Evolutionary conservation across 2,329 filamentous ascomycete species (phyloP).

Genomic region (Beauveria medogensis): DNA sequence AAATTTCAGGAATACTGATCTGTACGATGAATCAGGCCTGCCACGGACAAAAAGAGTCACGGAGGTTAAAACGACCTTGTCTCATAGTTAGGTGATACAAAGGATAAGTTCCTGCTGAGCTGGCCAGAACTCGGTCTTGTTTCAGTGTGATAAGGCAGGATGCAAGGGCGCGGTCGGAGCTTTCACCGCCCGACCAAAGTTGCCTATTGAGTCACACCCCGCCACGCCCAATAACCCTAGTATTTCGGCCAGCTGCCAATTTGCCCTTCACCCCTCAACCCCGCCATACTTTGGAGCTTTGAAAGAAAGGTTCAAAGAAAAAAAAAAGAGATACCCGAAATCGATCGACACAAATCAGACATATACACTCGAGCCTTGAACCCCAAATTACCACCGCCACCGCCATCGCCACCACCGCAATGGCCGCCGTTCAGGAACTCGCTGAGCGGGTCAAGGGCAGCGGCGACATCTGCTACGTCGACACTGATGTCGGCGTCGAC

Average conservation of each 20-base stretch:
- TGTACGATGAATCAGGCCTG: not conserved
- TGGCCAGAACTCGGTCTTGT: not conserved
- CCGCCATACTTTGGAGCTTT: not conserved
- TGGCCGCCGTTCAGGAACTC: slow-evolving; percentile 40
- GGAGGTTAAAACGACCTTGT: not conserved
- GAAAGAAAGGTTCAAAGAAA: not conserved
- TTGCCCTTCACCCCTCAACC: slow-evolving; percentile 5
- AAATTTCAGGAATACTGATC: not conserved
- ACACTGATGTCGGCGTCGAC: slow-evolving; percentile 72
- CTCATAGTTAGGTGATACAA: not conserved
- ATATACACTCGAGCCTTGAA: not conserved
- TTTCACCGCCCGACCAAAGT: slow-evolving; percentile 10
- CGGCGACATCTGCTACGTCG: slow-evolving; percentile 57
- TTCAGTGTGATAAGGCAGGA: slow-evolving; percentile 1
- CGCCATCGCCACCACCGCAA: slow-evolving; percentile 4
- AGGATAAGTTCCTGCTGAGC: not conserved
- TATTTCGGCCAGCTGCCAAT: not conserved
- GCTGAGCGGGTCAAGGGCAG: slow-evolving; percentile 41
- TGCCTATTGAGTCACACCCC: slow-evolving; percentile 11
- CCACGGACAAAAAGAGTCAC: not conserved
- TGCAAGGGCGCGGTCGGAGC: not conserved
- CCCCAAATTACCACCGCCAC: not conserved
- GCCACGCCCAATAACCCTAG: not conserved
- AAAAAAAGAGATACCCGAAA: not conserved
- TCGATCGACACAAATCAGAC: not conserved